These are phyloP conservation scores for Phaseolus coccineus DNA, from an alignment of 331 rosid species.

Conservation along the genomic window DNA sequence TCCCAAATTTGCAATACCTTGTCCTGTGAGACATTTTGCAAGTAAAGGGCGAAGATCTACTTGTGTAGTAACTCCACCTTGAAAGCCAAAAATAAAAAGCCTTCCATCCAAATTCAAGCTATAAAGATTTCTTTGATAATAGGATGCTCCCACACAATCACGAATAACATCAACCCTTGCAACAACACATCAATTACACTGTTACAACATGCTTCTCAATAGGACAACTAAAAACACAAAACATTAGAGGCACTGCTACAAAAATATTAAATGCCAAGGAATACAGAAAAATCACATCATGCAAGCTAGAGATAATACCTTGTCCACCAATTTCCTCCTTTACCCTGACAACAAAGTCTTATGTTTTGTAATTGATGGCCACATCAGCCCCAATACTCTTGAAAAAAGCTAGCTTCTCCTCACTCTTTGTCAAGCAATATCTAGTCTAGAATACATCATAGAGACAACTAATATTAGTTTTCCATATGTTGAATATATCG, in stretches of 20 bases:
- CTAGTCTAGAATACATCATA: constrained; percentile 41
- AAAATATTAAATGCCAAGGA: background rate
- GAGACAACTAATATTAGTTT: constrained; percentile 30
- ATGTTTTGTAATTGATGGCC: constrained; percentile 87
- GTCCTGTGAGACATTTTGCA: constrained; percentile 86
- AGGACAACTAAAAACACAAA: constrained; percentile 24
- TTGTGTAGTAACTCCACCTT: constrained; percentile 69
- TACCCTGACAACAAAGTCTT: constrained; percentile 82
- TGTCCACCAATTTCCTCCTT: constrained; percentile 91
- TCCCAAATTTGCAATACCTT: constrained; percentile 59
- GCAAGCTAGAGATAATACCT: constrained; percentile 57
- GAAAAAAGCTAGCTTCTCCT: constrained; percentile 81
- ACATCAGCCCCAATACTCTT: constrained; percentile 87
- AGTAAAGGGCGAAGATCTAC: constrained; percentile 61
- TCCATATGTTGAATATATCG: constrained; percentile 29
- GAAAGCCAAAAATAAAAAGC: constrained; percentile 77
- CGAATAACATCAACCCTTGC: constrained; percentile 95
- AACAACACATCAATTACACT: background rate
- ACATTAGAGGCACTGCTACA: background rate
- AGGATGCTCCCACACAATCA: constrained; percentile 85
- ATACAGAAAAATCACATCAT: background rate
- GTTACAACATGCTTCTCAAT: background rate
- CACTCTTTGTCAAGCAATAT: constrained; percentile 67
- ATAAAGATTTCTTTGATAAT: constrained; percentile 71
- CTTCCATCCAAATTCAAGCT: constrained; percentile 88